Evolutionary conservation across 2,329 filamentous ascomycete species (phyloP).

Genomic region (Dissoconium aciculare): DNA sequence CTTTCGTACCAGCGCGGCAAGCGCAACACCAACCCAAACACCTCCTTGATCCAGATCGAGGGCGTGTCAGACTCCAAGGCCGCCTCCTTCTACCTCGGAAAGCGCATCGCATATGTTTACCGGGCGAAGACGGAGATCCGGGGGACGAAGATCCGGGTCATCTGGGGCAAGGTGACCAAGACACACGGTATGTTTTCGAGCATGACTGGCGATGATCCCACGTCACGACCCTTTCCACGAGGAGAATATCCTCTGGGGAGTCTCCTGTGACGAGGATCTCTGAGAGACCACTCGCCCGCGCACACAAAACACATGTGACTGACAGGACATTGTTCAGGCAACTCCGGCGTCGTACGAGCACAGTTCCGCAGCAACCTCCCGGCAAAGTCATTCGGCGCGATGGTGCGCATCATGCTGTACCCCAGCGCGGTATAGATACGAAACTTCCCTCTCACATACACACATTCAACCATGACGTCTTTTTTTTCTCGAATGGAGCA

Average conservation of each 20-base stretch:
- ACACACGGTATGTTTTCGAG: constrained; percentile 61
- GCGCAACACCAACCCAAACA: constrained; percentile 71
- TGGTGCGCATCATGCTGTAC: constrained; percentile 28
- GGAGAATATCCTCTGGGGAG: too few species aligned
- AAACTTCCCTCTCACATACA: too few species aligned
- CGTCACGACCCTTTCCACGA: too few species aligned
- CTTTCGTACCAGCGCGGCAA: constrained; percentile 94
- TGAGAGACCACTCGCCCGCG: too few species aligned
- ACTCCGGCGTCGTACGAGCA: constrained; percentile 94
- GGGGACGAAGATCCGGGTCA: constrained; percentile 94
- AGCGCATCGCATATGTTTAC: constrained; percentile 98
- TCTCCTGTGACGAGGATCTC: too few species aligned
- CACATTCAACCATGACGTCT: too few species aligned
- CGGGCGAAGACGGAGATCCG: constrained; percentile 86
- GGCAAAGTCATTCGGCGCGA: constrained; percentile 79
- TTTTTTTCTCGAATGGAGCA: too few species aligned
- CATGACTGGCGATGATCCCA: neutral
- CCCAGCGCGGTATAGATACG: constrained; percentile 27
- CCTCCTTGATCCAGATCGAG: constrained; percentile 91
- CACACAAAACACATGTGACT: too few species aligned
- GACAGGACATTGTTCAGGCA: constrained; percentile 43
- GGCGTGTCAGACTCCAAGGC: constrained; percentile 82
- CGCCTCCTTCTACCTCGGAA: constrained; percentile 96
- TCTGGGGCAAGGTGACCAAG: constrained; percentile 97
- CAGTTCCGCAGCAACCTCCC: constrained; percentile 95